phyloP scores from a whole-genome alignment of 2,329 filamentous ascomycete genomes.

The Trichocomaceae sp. region DNA sequence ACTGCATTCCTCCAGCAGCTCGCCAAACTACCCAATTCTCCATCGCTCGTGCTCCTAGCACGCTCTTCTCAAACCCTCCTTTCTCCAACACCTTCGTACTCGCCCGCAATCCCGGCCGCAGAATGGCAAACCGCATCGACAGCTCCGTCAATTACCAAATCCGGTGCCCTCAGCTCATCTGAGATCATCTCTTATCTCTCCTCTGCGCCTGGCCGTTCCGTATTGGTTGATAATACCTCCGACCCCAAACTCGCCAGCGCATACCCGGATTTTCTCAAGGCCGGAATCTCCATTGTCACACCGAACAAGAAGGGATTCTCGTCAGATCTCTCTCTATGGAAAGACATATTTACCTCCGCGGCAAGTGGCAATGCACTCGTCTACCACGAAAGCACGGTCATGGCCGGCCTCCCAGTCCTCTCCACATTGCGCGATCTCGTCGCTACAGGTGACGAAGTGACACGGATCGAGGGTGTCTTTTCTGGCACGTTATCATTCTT shows the following conservation, averaged over 20 bases:
- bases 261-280: slow-evolving; percentile 74
- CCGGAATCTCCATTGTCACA: slow-evolving; percentile 84
- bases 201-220: slow-evolving; percentile 66
- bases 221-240: slow-evolving; percentile 94
- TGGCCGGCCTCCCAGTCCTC: slow-evolving; percentile 86
- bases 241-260: slow-evolving; percentile 74
- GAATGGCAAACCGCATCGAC: slow-evolving; percentile 54
- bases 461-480: slow-evolving; percentile 92
- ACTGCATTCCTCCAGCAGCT: slow-evolving; percentile 85
- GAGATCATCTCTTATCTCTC: slow-evolving; percentile 73
- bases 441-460: slow-evolving; percentile 85
- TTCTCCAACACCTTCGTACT: slow-evolving; percentile 60
- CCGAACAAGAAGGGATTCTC: slow-evolving; percentile 99
- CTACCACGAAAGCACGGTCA: slow-evolving; percentile 93
- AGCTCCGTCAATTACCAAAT: slow-evolving; percentile 51
- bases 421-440: slow-evolving; percentile 92
- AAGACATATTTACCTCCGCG: slow-evolving; percentile 73
- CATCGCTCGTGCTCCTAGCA: slow-evolving; percentile 76
- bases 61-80: slow-evolving; percentile 79
- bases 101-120: slow-evolving; percentile 55
- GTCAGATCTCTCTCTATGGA: slow-evolving; percentile 71
- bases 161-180: slow-evolving; percentile 51
- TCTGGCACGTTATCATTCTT: slow-evolving; percentile 97
- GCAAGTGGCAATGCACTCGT: slow-evolving; percentile 61
- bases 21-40: slow-evolving; percentile 58